Base-by-base conservation (phyloP, 1,284 basidiomycete genomes). In the Trametes pubescens region DNA sequence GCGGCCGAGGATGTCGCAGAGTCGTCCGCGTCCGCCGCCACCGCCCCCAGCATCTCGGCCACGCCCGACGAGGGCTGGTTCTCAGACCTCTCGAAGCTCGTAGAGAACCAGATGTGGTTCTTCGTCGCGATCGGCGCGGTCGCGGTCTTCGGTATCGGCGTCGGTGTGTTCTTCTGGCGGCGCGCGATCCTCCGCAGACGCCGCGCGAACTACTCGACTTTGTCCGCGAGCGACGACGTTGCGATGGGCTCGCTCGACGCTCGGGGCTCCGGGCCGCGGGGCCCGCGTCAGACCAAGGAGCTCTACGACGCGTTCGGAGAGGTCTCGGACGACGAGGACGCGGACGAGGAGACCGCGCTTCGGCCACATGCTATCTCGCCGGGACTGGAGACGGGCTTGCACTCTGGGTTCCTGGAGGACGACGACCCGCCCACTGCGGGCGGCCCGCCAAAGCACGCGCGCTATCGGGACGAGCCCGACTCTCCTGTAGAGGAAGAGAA, bases 261-360 rank as follows among this genome's bases (percentile, higher is more conserved):
- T n/a, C 26, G n/a, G 2, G 54, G 57, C 26, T 57, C 61, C 4
- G 59, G 78, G 78, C 55, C 43, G 67, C 71, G 72, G 72, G 67
- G 69, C 9, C 79, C 79, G 56, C 77, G 81, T 29, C 83, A 85
- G 21, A 89, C 91, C 46, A 93, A 91, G 79, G 95, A 96, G 75
- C 74, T 96, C 61, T 96, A 96, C 72, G 95, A 96, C 77, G 94
- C 95, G 16, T 96, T 96, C 78, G 94, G 94, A 22, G 93, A 95
- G 75, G 84, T 89, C 35, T 90, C 87, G 29, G 91, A 93, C 68
- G 90, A 92, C 46, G 84, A 85, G 40, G 88, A 92, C 64, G 89
- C 82, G 32, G 86, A 92, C 73, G 91, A 93, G 72, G 82, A 84
- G 69, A 87, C 87, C 5, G 81, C 81, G 46, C 76, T 93, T 58